Evolutionary conservation across 331 rosid genomes (phyloP), one percentile per base, ranked within the genome.

Genomic region (Rhamnella rubrinervis): DNA sequence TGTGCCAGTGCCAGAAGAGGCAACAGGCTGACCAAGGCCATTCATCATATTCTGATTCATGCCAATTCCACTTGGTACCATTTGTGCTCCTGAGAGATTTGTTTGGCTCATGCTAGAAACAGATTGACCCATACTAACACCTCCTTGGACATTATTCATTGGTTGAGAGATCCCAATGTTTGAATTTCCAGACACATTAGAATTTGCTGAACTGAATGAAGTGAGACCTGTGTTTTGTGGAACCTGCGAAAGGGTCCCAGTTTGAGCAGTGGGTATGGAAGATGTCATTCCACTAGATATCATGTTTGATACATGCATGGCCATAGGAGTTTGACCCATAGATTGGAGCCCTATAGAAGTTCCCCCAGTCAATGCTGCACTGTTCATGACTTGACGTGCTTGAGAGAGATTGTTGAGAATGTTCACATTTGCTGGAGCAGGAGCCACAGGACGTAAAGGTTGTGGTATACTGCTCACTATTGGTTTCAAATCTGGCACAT

Each of bases 241-340:
- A 72, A 85, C 98, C 86, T 90, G 98, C 51, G 93, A 61, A 68
- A 86, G 86, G 74, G 89, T 46, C 63, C 89, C 87, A 67, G 98
- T 93, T 77, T 91, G 98, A 77, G 87, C 78, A 39, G 89, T 83
- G 52, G 91, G 89, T 49, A 85, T 88, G 41, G 98, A 87, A 77
- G 97, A 91, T 59, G 95, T 72, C 96, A 87, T 91, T 76, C 97
- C 98, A 84, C 90, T 93, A 59, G 98, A 93, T 81, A 93, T 93
- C 98, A 93, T 91, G 78, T 77, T 95, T 72, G 98, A 89, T 84
- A 95, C 83, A 80, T 91, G 98, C 97, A 91, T 78, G 68, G 89
- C 93, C 79, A 93, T 90, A 44, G 95, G 91, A 72, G 92, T 90
- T 80, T 86, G 97, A 67, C 88, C 87, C 90, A 90, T 86, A 58